Evolutionary conservation across 106 monocot species (phyloP), one percentile per base, ranked within the genome.

Genomic region (Dioscorea zingiberensis): DNA sequence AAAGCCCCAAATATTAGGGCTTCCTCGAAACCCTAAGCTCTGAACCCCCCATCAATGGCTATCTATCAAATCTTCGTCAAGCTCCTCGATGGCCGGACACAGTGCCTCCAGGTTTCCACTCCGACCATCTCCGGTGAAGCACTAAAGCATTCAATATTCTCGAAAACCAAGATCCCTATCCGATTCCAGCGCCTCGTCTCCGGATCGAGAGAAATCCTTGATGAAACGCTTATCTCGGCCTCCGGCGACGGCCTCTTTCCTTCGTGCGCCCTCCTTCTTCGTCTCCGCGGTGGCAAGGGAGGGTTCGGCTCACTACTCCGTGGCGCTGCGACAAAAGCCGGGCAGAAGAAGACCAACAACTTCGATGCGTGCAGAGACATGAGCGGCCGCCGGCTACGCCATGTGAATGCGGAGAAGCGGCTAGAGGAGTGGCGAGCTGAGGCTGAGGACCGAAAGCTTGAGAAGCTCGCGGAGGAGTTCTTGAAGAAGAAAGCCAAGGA

Each of bases 291-390:
- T 17, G 95, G 95, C 44, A 97, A 97, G 76, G 95, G 95, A 0
- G 95, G 95, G 21, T 97, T 97, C 66, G 95, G 95, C 1, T 97
- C 95, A 24, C 78, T 97, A 30, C 95, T 97, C 51, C 74, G 95
- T 14, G 95, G 95, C 17, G 95, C 95, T 28, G 95, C 88, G 14
- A 87, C 95, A 11, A 97, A 97, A 71, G 95, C 95, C 9, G 95
- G 95, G 22, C 95, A 97, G 95, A 97, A 97, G 84, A 97, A 97
- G 83, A 97, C 95, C 24, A 97, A 69, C 81, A 97, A 97, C 71
- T 97, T 97, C 65, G 95, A 97, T 47, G 95, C 95, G 7, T 97
- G 95, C 66, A 76, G 95, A n/a, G 95, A 97, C 62, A 91, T 97
- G 91, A 97, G 85, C 55, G 95, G 95, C 21, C 80, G 95, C 32